Conservation (phyloP, 345 rosid species). For the Alliaria petiolata region DNA sequence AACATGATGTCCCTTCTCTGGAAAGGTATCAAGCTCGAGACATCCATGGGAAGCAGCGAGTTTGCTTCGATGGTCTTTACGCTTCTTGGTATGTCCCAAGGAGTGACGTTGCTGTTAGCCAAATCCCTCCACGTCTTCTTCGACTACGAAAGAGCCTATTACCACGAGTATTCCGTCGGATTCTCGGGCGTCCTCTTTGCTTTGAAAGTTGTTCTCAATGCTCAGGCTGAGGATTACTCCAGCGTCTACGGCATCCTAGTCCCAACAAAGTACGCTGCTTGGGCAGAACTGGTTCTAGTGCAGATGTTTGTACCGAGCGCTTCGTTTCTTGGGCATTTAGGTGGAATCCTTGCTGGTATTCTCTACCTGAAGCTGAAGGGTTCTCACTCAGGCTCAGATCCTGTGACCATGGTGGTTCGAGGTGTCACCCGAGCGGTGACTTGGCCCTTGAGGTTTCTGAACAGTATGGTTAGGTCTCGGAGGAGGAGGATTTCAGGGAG, state of each 20-base stretch:
- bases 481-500: slow-evolving; percentile 62
- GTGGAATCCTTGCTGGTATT: slow-evolving; percentile 92
- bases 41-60: slow-evolving; percentile 80
- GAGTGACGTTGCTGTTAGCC: slow-evolving; percentile 68
- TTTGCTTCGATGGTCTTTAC: slow-evolving; percentile 74
- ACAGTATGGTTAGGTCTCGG: slow-evolving; percentile 34
- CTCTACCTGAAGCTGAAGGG: slow-evolving; percentile 64
- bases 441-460: slow-evolving; percentile 58
- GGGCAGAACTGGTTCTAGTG: slow-evolving; percentile 89
- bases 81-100: slow-evolving; percentile 82
- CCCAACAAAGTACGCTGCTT: slow-evolving; percentile 79
- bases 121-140: slow-evolving; percentile 61
- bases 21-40: slow-evolving; percentile 90
- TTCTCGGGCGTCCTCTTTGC: slow-evolving; percentile 95
- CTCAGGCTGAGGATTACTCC: slow-evolving; percentile 56
- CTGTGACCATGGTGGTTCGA: slow-evolving; percentile 44
- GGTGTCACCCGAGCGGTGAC: slow-evolving; percentile 40
- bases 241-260: slow-evolving; percentile 65
- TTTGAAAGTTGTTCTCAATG: slow-evolving; percentile 87
- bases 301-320: slow-evolving; percentile 87
- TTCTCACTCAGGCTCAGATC: slow-evolving; percentile 52
- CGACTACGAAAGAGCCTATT: slow-evolving; percentile 56
- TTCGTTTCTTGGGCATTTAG: slow-evolving; percentile 93
- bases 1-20: slow-evolving; percentile 93
- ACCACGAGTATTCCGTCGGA: slow-evolving; percentile 66